Evolutionary conservation across 2,329 filamentous ascomycete genomes (phyloP).

Genomic region (Colletotrichum scovillei): DNA sequence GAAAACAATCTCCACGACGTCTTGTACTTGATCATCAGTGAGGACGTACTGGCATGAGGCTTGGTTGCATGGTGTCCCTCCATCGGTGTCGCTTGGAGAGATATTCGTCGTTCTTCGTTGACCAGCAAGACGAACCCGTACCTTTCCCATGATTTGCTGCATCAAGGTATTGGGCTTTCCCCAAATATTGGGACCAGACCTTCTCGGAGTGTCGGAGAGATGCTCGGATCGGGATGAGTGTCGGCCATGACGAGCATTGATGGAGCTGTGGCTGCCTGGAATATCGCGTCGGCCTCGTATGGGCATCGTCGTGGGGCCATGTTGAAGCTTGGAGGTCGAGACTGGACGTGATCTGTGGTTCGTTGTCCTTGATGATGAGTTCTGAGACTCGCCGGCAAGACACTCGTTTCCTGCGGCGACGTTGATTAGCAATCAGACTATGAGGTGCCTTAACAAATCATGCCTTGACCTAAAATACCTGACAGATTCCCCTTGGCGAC

Average conservation of each 20-base stretch:
- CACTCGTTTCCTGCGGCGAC: background rate
- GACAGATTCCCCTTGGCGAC: background rate
- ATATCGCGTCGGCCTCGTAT: too few relatives aligned
- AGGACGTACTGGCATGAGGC: constrained; percentile 18
- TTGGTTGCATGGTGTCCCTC: background rate
- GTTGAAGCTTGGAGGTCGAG: background rate
- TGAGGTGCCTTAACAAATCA: background rate
- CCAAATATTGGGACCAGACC: background rate
- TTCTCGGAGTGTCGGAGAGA: background rate
- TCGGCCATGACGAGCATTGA: background rate
- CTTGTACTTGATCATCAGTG: constrained; percentile 15
- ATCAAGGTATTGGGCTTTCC: background rate
- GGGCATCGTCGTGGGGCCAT: background rate
- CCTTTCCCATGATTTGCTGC: constrained; percentile 18
- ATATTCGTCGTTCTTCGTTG: background rate
- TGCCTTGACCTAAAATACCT: background rate
- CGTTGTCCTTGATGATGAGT: too few relatives aligned
- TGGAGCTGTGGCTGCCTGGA: background rate
- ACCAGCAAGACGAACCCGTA: background rate
- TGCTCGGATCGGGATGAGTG: background rate
- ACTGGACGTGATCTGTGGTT: too few relatives aligned
- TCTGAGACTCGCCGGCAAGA: too few relatives aligned
- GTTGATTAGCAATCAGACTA: background rate
- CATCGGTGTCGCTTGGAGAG: background rate
- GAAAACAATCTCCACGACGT: constrained; percentile 22